A percentile compares a stretch with the other conserved stretches of the same genome.
Conservation (phyloP, 345 rosid genomes). For the Eucalyptus pauciflora region DNA sequence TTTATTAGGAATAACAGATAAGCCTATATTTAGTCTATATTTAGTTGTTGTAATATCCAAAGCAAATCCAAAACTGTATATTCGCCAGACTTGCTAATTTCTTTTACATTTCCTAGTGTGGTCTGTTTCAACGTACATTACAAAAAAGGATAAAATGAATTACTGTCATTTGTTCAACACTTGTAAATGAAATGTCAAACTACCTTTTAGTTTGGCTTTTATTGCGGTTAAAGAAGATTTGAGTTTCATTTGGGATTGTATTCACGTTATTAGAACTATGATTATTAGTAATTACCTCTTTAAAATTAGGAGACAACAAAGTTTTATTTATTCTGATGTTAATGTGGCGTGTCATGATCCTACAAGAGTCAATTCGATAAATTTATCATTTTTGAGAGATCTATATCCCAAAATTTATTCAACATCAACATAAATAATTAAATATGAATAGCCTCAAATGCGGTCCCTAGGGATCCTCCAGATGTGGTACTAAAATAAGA, state of each 20-base stretch:
- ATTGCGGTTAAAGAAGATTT: background rate
- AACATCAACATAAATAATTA: background rate
- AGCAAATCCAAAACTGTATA: background rate
- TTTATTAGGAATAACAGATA: too few species aligned
- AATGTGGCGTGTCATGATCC: background rate
- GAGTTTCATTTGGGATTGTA: background rate
- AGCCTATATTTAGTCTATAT: background rate
- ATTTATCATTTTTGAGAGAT: background rate
- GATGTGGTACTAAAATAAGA: background rate
- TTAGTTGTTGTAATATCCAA: background rate
- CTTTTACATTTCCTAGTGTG: background rate
- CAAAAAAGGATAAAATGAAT: background rate
- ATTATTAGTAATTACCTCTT: background rate
- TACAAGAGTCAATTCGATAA: background rate
- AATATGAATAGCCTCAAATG: background rate
- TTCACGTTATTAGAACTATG: background rate
- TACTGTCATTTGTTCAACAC: background rate
- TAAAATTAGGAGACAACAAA: background rate
- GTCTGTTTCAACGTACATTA: background rate
- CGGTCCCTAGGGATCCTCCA: background rate
- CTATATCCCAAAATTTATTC: background rate
- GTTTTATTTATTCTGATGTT: background rate
- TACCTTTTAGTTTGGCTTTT: background rate
- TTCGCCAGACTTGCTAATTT: background rate
- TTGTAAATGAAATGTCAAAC: background rate